These are phyloP conservation scores for Curvularia spicifera DNA, from an alignment of 2,329 filamentous ascomycete genomes.

Conservation along the genomic window DNA sequence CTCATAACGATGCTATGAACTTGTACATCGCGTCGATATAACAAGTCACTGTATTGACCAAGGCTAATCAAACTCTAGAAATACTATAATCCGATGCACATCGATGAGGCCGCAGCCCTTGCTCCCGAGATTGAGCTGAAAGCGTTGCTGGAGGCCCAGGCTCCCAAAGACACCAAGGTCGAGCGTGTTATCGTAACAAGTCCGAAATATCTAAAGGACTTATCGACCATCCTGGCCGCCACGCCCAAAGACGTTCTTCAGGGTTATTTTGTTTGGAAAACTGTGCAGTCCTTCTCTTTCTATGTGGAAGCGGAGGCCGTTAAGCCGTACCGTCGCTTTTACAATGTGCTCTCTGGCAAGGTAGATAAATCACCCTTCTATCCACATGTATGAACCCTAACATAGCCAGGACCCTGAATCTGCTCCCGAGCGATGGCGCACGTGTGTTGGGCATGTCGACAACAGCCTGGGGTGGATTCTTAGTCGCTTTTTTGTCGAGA, in stretches of 20 bases:
- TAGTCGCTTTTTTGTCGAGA: conserved; percentile 73
- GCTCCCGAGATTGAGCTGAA: conserved; percentile 64
- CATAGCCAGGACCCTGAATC: conserved; percentile 61
- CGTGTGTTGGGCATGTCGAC: conserved; percentile 66
- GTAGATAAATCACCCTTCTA: conserved; percentile 13
- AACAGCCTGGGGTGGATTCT: conserved; percentile 69
- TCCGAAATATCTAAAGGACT: conserved; percentile 65
- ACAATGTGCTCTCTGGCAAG: conserved; percentile 66
- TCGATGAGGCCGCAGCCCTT: conserved; percentile 62
- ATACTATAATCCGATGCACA: conserved; percentile 68
- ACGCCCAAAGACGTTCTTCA: conserved; percentile 64
- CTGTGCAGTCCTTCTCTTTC: conserved; percentile 60
- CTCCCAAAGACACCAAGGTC: conserved; percentile 58
- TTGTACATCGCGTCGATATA: background rate
- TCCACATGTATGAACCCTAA: conserved; percentile 21
- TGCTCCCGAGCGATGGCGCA: conserved; percentile 69
- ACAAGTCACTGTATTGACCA: background rate
- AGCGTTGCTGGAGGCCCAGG: conserved; percentile 59
- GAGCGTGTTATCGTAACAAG: conserved; percentile 65
- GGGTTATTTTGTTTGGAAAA: conserved; percentile 70
- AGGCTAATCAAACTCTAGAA: conserved; percentile 43
- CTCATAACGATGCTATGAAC: background rate
- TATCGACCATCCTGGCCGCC: conserved; percentile 62
- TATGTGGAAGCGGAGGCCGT: conserved; percentile 66
- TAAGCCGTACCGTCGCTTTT: conserved; percentile 65